A percentile compares a stretch with the other conserved stretches of the same genome.
Evolutionary conservation across 2,329 filamentous ascomycete genomes (phyloP).

Genomic region (Sclerotinia spermophila): DNA sequence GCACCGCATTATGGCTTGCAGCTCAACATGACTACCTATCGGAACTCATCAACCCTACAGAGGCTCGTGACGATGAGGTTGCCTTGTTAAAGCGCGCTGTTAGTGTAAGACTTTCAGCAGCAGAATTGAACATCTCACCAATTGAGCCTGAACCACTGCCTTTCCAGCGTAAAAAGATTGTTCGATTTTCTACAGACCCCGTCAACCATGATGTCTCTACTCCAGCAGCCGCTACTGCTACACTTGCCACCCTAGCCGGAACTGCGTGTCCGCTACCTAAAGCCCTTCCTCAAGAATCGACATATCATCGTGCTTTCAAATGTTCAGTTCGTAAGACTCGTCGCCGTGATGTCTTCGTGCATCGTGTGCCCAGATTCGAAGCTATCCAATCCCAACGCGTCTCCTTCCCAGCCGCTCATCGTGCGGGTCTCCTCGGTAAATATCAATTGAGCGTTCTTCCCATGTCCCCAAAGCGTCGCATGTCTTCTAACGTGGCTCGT

Average conservation of each 20-base stretch:
- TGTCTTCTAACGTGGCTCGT: slow-evolving; percentile 68
- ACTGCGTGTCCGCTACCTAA: slow-evolving; percentile 47
- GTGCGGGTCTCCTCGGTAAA: slow-evolving; percentile 79
- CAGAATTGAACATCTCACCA: slow-evolving; percentile 40
- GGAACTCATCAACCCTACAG: slow-evolving; percentile 58
- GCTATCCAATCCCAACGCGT: slow-evolving; percentile 80
- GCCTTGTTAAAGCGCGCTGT: slow-evolving; percentile 35
- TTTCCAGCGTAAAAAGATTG: slow-evolving; percentile 60
- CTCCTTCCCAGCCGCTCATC: slow-evolving; percentile 67
- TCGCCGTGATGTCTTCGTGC: slow-evolving; percentile 73
- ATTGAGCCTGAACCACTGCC: slow-evolving; percentile 26
- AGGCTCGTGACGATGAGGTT: slow-evolving; percentile 38
- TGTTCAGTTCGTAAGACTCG: slow-evolving; percentile 65
- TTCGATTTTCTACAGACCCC: slow-evolving; percentile 62
- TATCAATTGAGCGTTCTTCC: slow-evolving; percentile 71
- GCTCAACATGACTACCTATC: slow-evolving; percentile 76
- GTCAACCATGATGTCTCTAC: slow-evolving; percentile 25
- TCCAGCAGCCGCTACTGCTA: slow-evolving; percentile 15
- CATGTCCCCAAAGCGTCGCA: slow-evolving; percentile 66
- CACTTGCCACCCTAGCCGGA: slow-evolving; percentile 4
- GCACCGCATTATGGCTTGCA: slow-evolving; percentile 81
- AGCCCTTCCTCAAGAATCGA: slow-evolving; percentile 61
- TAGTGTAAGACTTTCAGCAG: slow-evolving; percentile 31
- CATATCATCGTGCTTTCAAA: slow-evolving; percentile 86
- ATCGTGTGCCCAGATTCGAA: slow-evolving; percentile 81